phyloP scores from a whole-genome alignment of 2,329 filamentous ascomycete genomes.

The Coniochaeta hoffmannii region DNA sequence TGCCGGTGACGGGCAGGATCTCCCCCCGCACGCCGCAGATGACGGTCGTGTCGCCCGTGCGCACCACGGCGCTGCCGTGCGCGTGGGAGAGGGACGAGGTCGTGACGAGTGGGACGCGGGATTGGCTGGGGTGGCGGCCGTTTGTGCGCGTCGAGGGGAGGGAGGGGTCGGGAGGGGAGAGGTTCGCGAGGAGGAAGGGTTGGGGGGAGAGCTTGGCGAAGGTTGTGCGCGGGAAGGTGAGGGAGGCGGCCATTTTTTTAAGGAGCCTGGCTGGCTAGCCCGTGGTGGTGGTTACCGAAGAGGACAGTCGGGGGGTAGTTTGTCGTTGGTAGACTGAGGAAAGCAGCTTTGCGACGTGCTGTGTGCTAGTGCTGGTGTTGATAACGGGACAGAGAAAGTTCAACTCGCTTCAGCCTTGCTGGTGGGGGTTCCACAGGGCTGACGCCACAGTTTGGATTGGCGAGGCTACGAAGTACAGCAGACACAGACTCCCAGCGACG shows the following conservation, averaged over 20 bases:
- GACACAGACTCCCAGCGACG: no score
- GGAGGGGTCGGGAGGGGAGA: conserved; percentile 49
- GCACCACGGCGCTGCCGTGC: conserved; percentile 82
- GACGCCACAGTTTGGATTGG: neutral
- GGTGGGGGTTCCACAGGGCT: neutral
- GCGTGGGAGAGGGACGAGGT: conserved; percentile 80
- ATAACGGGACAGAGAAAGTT: neutral
- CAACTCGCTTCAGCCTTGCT: neutral
- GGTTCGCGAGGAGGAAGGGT: conserved; percentile 83
- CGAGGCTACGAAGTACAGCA: no score
- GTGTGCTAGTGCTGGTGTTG: neutral
- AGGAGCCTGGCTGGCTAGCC: neutral
- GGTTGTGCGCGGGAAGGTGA: conserved; percentile 52
- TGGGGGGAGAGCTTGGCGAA: conserved; percentile 88
- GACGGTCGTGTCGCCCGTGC: conserved; percentile 84
- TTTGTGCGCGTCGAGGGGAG: conserved; percentile 63
- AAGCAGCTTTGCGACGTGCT: no score
- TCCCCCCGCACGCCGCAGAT: conserved; percentile 89
- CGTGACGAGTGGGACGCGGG: conserved; percentile 69
- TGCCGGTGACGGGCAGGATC: conserved; percentile 67
- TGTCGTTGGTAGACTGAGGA: no score
- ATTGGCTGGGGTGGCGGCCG: conserved; percentile 63
- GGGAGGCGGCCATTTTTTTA: conserved; percentile 24
- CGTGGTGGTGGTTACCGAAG: no score
- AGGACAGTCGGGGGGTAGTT: no score